Conservation (phyloP, 768 basidiomycete genomes). For the Rhodosporidiobolus sp. region DNA sequence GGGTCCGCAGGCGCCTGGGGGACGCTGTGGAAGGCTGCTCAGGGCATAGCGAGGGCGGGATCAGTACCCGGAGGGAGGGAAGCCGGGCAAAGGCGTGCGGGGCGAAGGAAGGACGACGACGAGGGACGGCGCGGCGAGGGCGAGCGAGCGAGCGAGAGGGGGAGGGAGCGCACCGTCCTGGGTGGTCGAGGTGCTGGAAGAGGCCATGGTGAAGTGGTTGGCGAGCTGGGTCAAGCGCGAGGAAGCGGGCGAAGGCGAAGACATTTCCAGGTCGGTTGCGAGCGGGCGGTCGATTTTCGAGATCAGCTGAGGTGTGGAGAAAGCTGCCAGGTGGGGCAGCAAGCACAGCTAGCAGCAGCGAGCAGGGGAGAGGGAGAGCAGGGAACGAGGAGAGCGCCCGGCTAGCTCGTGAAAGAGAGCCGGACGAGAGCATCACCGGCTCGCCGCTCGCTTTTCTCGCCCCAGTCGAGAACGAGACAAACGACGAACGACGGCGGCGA, state of each 20-base stretch:
- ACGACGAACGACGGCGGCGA: too few species aligned
- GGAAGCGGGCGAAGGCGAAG: neutral
- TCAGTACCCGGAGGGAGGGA: neutral
- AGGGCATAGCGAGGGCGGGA: constrained; percentile 11
- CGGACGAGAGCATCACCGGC: too few species aligned
- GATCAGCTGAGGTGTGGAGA: neutral
- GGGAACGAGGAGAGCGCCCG: too few species aligned
- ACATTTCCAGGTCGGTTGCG: neutral
- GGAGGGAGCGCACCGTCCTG: neutral
- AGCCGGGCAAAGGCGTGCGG: neutral
- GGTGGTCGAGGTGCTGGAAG: neutral
- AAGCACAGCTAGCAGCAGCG: too few species aligned
- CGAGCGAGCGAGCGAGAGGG: too few species aligned
- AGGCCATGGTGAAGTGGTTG: neutral
- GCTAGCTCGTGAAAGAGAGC: too few species aligned
- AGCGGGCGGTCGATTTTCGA: neutral
- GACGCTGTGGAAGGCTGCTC: constrained; percentile 24
- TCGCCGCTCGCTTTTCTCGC: too few species aligned
- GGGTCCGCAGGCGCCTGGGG: constrained; percentile 20
- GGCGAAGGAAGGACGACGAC: neutral
- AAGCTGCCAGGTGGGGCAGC: neutral
- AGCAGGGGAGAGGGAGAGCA: neutral
- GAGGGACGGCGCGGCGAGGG: neutral
- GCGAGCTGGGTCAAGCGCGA: neutral
- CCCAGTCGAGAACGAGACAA: too few species aligned